Conservation (phyloP, 352 stramenopile species). For the Plasmopara halstedii region DNA sequence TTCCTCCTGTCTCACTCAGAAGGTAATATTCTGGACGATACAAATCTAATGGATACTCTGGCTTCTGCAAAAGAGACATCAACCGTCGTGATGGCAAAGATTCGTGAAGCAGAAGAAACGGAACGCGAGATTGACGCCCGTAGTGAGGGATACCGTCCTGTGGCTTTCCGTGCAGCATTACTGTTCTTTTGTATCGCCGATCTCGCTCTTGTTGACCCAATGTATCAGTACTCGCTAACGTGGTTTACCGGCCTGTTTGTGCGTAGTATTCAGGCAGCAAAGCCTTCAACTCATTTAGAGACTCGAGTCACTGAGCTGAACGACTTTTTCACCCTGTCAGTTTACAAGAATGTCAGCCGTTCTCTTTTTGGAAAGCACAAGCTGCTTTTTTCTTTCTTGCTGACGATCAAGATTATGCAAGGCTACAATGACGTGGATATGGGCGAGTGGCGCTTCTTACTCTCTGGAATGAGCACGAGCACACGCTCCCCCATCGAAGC, state of each 20-base stretch:
- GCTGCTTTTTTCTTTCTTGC: conserved; percentile 89
- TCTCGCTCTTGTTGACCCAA: conserved; percentile 80
- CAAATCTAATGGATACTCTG: conserved; percentile 88
- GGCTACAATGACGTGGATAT: conserved; percentile 71
- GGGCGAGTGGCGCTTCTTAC: conserved; percentile 87
- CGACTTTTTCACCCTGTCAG: conserved; percentile 90
- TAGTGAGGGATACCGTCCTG: conserved; percentile 82
- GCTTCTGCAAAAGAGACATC: conserved; percentile 77
- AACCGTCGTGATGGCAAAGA: conserved; percentile 79
- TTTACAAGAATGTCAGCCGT: conserved; percentile 92
- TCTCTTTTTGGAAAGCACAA: conserved; percentile 94
- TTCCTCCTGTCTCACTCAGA: conserved; percentile 87
- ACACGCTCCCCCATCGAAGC: conserved; percentile 1
- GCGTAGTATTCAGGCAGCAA: conserved; percentile 78
- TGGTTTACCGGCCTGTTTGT: conserved; percentile 92
- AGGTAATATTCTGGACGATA: conserved; percentile 91
- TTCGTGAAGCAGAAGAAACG: conserved; percentile 86
- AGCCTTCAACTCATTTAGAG: conserved; percentile 51
- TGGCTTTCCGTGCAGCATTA: conserved; percentile 82
- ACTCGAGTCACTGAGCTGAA: conserved; percentile 83
- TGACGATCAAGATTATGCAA: conserved; percentile 86
- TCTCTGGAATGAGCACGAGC: conserved; percentile 66
- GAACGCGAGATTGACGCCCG: conserved; percentile 86
- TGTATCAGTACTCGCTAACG: conserved; percentile 91
- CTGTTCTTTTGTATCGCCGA: conserved; percentile 91